Conservation (phyloP, 192 early-diverging fungal genomes). For the Coemansia sp. region DNA sequence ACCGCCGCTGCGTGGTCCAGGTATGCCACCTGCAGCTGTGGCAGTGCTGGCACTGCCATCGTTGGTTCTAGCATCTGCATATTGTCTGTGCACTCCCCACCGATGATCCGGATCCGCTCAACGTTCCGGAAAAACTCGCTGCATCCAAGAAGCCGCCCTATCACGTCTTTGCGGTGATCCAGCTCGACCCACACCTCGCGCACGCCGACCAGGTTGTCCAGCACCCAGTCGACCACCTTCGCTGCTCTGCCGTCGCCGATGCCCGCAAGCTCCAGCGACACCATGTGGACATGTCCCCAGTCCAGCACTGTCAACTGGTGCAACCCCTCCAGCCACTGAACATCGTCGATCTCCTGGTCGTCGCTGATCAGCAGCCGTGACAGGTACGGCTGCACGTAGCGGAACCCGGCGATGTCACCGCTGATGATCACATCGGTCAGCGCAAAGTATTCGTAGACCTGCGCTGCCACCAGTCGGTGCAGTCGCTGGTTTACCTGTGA, state of each 20-base stretch:
- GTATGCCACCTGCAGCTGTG: constrained; percentile 13
- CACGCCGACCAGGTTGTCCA: not conserved
- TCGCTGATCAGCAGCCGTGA: constrained; percentile 26
- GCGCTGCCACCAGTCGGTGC: not conserved
- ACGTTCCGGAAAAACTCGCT: not conserved
- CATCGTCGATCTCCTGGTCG: constrained; percentile 12
- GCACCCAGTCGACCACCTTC: constrained; percentile 12
- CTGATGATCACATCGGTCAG: constrained; percentile 13
- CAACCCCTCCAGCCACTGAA: constrained; percentile 17
- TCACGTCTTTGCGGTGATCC: not conserved
- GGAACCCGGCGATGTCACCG: not conserved
- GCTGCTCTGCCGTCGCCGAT: not conserved
- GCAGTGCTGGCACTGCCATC: constrained; percentile 6
- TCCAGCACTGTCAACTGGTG: not conserved
- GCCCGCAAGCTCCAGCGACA: constrained; percentile 26
- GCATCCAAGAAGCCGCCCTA: not conserved
- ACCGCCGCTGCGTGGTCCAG: constrained; percentile 11
- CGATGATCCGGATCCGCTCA: constrained; percentile 22
- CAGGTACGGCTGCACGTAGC: constrained; percentile 11
- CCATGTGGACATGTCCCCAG: constrained; percentile 28
- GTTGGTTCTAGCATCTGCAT: not conserved
- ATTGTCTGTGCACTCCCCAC: constrained; percentile 3
- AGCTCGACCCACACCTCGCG: constrained; percentile 28
- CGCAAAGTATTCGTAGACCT: constrained; percentile 36
- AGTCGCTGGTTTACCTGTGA: constrained; percentile 17